Conservation (phyloP, 805 yeast genomes). For the Metschnikowia hibisci region DNA sequence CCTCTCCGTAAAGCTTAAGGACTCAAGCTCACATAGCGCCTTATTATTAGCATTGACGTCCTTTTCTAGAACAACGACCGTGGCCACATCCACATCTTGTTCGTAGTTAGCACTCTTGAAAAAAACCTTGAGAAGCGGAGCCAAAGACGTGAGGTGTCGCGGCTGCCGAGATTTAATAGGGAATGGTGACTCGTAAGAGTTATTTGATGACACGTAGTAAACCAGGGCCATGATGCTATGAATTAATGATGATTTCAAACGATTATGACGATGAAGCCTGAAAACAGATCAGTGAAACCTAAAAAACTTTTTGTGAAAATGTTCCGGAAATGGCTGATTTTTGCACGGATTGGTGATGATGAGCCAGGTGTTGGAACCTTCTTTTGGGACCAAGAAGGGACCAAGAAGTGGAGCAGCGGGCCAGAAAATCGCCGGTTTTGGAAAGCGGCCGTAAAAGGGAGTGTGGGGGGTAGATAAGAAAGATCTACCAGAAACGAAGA, state of each 20-base stretch:
- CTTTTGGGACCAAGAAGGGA: too few relatives aligned
- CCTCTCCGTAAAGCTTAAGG: constrained; percentile 26
- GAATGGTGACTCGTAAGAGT: constrained; percentile 11
- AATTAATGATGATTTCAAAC: too few relatives aligned
- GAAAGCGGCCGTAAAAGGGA: background rate
- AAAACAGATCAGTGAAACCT: background rate
- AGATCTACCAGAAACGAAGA: background rate
- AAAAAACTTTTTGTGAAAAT: too few relatives aligned
- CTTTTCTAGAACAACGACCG: constrained; percentile 26
- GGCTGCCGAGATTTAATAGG: constrained; percentile 19
- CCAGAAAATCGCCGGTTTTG: background rate
- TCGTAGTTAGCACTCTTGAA: constrained; percentile 33
- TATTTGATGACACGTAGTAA: constrained; percentile 12
- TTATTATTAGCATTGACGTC: constrained; percentile 1
- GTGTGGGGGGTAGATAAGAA: background rate
- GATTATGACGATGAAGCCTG: background rate
- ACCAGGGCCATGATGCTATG: constrained; percentile 20
- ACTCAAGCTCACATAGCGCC: constrained; percentile 20
- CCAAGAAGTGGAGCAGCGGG: background rate
- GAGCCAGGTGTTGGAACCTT: too few relatives aligned
- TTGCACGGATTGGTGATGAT: background rate
- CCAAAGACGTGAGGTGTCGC: constrained; percentile 14
- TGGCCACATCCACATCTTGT: constrained; percentile 30
- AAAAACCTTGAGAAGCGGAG: constrained; percentile 16
- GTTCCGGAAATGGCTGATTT: too few relatives aligned